Base-by-base conservation (phyloP, 768 basidiomycete genomes). In the Macrolepiota albuminosa region DNA sequence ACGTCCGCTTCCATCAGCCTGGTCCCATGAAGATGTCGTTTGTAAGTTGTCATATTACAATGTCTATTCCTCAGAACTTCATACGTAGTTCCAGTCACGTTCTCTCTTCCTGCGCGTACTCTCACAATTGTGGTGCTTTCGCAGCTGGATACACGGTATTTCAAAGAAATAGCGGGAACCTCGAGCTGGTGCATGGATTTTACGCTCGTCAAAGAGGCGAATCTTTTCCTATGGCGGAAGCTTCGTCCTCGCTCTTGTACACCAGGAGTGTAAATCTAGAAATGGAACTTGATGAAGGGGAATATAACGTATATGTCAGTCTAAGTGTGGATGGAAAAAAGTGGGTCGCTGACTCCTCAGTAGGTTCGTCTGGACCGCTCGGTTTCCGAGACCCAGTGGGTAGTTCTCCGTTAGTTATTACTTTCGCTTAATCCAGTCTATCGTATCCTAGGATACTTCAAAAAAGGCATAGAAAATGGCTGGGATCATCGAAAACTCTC, bases 21-120 rank as follows among this genome's bases (percentile, higher is more conserved):
- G 81, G 81, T 75, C 76, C 4, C 81, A 74, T 53, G 83, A 82
- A 16, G 83, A 85, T 60, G 73, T 85, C 9, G 78, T 81, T 10
- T 84, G 82, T 83, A 60, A 45, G 81, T 71, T 56, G 24, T 24
- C 16, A 21, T 5, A n/a, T 18, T 16, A 43, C 37, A 14, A 5
- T 34, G 37, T n/a, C 42, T 33, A 4, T 56, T 33, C 18, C 36
- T 53, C 11, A 54, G 52, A 3, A n/a, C 33, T 26, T 42, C 11
- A 59, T 16, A 13, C 11, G 29, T 43, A 39, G 53, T 3, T 40
- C 3, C 31, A 84, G 83, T 80, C 66, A 79, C 76, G 0, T 78
- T 84, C 64, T 70, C 75, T 3, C 64, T 84, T 18, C 69, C 77
- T 2, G 68, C 72, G 6, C 65, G 71, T 0, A 73, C 82, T 0